These are phyloP conservation scores for Chrysosphaeria jannelii DNA, from an alignment of 2,329 filamentous ascomycete genomes.

Conservation along the genomic window DNA sequence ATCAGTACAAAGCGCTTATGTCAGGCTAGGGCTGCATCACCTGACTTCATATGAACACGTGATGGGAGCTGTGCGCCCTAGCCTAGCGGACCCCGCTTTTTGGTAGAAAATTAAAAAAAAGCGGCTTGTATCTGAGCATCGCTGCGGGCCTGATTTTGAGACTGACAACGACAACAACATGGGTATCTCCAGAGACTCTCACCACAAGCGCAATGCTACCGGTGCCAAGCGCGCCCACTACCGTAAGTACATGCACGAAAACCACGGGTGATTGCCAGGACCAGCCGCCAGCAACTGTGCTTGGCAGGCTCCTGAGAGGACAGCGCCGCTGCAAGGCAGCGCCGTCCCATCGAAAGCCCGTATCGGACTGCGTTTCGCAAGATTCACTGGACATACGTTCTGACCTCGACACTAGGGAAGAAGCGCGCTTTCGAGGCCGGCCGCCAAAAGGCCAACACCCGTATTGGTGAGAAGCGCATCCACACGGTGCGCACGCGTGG, in stretches of 20 bases:
- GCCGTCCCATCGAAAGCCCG: slow-evolving; percentile 28
- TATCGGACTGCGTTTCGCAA: slow-evolving; percentile 14
- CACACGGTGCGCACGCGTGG: slow-evolving; percentile 17
- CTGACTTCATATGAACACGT: too few relatives aligned
- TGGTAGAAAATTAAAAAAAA: too few relatives aligned
- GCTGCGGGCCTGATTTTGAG: too few relatives aligned
- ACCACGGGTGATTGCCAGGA: not conserved
- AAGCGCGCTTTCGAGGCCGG: slow-evolving; percentile 98
- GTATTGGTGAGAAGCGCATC: slow-evolving; percentile 44
- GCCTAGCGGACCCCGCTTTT: too few relatives aligned
- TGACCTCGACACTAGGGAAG: slow-evolving; percentile 53
- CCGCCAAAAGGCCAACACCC: slow-evolving; percentile 97
- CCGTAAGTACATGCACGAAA: slow-evolving; percentile 25
- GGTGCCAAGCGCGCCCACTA: slow-evolving; percentile 93
- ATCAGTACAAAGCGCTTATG: too few relatives aligned
- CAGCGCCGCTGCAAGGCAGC: not conserved
- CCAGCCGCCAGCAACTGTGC: slow-evolving; percentile 1
- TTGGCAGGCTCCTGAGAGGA: too few relatives aligned
- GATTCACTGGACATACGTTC: slow-evolving; percentile 28
- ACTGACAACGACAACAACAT: slow-evolving; percentile 47
- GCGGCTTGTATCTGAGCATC: too few relatives aligned
- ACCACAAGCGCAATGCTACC: slow-evolving; percentile 98
- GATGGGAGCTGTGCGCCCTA: too few relatives aligned
- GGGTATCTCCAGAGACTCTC: slow-evolving; percentile 99
- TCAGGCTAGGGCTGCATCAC: too few relatives aligned